A percentile compares a stretch with the other conserved stretches of the same genome.
Conservation (phyloP, 2,329 filamentous ascomycete genomes). For the Fusarium oligoseptatum region DNA sequence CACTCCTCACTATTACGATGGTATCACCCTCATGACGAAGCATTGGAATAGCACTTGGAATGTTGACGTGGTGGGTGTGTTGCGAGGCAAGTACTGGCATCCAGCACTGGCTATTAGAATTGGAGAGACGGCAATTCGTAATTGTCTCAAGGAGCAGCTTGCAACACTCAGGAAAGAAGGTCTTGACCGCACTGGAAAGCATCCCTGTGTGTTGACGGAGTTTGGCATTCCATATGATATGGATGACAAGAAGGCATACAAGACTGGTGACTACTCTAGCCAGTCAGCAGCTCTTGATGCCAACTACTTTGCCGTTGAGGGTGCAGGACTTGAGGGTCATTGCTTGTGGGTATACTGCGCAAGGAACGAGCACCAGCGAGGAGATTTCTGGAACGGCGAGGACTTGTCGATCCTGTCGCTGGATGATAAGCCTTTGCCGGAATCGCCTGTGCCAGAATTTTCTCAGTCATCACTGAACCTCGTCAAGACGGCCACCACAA, state of each 20-base stretch:
- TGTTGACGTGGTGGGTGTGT: slow-evolving; percentile 91
- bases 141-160: slow-evolving; percentile 91
- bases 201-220: slow-evolving; percentile 91
- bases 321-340: slow-evolving; percentile 85
- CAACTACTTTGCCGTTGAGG: slow-evolving; percentile 93
- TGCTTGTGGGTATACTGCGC: slow-evolving; percentile 90
- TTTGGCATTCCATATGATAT: slow-evolving; percentile 99
- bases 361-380: slow-evolving; percentile 87
- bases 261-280: slow-evolving; percentile 93
- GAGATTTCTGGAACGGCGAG: slow-evolving; percentile 98
- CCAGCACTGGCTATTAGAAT: slow-evolving; percentile 94
- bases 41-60: slow-evolving; percentile 99
- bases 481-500: slow-evolving; percentile 38
- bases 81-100: slow-evolving; percentile 88
- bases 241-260: slow-evolving; percentile 96
- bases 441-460: slow-evolving; percentile 63
- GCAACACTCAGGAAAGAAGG: slow-evolving; percentile 87
- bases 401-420: slow-evolving; percentile 90
- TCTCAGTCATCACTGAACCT: slow-evolving; percentile 62
- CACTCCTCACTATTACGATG: slow-evolving; percentile 96
- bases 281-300: slow-evolving; percentile 95
- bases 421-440: slow-evolving; percentile 78
- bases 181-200: slow-evolving; percentile 86
- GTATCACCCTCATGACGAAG: slow-evolving; percentile 96
- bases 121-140: slow-evolving; percentile 93